Evolutionary conservation across 371 early-diverging fungal species (phyloP).

Genomic region (Mucor plumbeus): DNA sequence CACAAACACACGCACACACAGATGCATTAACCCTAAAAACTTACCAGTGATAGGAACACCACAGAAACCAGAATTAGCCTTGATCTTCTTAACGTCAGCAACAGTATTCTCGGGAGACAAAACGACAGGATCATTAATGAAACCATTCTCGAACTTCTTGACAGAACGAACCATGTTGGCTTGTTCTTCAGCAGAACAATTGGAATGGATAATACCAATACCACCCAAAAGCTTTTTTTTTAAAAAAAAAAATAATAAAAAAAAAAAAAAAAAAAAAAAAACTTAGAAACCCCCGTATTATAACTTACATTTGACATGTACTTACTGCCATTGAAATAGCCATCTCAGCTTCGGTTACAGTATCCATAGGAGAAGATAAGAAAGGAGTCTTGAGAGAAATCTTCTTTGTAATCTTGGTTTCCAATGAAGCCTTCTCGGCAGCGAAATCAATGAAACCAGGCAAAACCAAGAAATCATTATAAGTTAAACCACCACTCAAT

Average conservation of each 20-base stretch:
- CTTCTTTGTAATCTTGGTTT: slow-evolving; percentile 84
- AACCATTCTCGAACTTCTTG: slow-evolving; percentile 98
- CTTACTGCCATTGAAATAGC: slow-evolving; percentile 95
- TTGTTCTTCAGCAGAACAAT: slow-evolving; percentile 95
- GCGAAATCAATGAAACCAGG: slow-evolving; percentile 96
- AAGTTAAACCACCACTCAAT: slow-evolving; percentile 88
- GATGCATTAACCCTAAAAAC: slow-evolving; percentile 10
- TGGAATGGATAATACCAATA: slow-evolving; percentile 97
- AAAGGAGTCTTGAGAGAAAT: slow-evolving; percentile 91
- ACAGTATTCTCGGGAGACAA: slow-evolving; percentile 86
- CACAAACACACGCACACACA: neutral
- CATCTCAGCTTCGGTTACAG: slow-evolving; percentile 97
- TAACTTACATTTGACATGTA: neutral
- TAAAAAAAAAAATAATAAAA: slow-evolving; percentile 9
- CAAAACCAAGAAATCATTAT: slow-evolving; percentile 96
- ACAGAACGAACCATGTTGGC: slow-evolving; percentile 97
- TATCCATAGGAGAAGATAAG: slow-evolving; percentile 96
- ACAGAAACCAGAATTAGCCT: slow-evolving; percentile 89
- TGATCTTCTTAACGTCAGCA: slow-evolving; percentile 86
- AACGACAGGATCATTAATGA: slow-evolving; percentile 93
- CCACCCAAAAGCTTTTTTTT: slow-evolving; percentile 84
- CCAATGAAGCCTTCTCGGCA: slow-evolving; percentile 78
- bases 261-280: slow-evolving; percentile 5
- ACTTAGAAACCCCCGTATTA: neutral
- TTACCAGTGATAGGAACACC: slow-evolving; percentile 95